A percentile compares a stretch with the other conserved stretches of the same genome.
Conservation (phyloP, 768 basidiomycete species). For the Dictyophora rubrovolvata region DNA sequence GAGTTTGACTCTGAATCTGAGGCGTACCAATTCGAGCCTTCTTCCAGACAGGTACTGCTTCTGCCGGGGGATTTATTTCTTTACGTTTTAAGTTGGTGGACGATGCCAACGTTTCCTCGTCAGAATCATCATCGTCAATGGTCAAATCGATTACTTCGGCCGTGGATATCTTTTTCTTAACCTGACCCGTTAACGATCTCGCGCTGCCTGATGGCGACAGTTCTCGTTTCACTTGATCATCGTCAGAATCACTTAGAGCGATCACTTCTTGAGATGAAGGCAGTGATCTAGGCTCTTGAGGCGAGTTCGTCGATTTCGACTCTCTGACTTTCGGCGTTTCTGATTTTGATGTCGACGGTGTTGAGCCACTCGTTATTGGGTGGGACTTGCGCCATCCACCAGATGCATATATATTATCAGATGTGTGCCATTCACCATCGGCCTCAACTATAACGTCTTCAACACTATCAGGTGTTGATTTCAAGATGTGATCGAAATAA, state of each 20-base stretch:
- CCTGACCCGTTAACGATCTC: conserved; percentile 9
- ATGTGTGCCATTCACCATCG: conserved; percentile 93
- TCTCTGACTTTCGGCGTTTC: conserved; percentile 30
- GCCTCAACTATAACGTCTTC: conserved; percentile 93
- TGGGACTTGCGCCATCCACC: conserved; percentile 42
- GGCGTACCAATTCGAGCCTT: not conserved
- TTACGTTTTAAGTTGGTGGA: conserved; percentile 15
- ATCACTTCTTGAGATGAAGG: conserved; percentile 42
- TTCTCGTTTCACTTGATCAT: conserved; percentile 64
- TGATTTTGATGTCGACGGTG: not conserved
- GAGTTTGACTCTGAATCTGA: not conserved
- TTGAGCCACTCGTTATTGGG: conserved; percentile 4
- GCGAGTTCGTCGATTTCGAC: conserved; percentile 14
- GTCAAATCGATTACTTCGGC: conserved; percentile 78
- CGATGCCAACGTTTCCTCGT: conserved; percentile 33
- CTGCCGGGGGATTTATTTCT: conserved; percentile 31
- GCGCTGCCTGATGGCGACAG: conserved; percentile 43
- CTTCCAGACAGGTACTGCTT: not conserved
- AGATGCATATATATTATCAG: conserved; percentile 78
- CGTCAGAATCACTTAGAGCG: conserved; percentile 60
- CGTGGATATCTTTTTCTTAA: conserved; percentile 18
- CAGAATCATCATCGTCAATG: conserved; percentile 46
- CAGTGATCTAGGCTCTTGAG: conserved; percentile 12
- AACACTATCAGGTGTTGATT: conserved; percentile 61
- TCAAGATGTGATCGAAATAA: conserved; percentile 81